Evolutionary conservation across 495 filamentous ascomycete species (phyloP), one percentile per base, ranked within the genome.

Genomic region (Podospora conica): DNA sequence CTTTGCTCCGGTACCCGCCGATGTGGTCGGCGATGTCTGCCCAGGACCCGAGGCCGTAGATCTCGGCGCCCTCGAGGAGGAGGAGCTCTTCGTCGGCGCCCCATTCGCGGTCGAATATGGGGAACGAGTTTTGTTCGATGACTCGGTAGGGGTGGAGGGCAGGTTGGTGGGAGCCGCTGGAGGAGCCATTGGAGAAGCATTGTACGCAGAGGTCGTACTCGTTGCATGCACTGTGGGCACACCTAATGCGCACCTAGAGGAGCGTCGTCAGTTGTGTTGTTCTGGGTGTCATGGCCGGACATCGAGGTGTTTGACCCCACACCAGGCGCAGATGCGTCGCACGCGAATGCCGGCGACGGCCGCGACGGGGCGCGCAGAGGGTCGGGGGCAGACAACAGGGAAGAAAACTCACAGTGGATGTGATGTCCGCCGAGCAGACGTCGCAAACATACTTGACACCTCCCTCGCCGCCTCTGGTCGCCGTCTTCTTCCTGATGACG

Each of bases 1-100:
- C 94, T 75, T 96, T 99, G 65, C 85, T 87, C 55, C 95, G 88
- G 70, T 90, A 97, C 20, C 95, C 95, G 18, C 95, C 95, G 65
- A 99, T 97, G 74, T 99, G 95, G 72, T 99, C 93, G 33, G 95
- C 93, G 61, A 99, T 93, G 73, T 99, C 95, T 22, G 92, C 92
- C 95, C 95, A 99, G 6, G 93, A 97, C 8, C 95, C 95, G 57
- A 99, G 80, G 0, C 95, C 95, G 74, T 99, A 99, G 65, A 91
- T 96, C 75, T 99, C 96, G n/a, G 92, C 91, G 18, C 95, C 95
- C 77, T 99, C 96, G 23, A 99, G 79, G 53, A 99, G 80, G 9
- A 97, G 78, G 18, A 97, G 79, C 77, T 99, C 95, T 74, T 99
- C 95, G 74, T 99, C 95, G 7, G 95, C 95, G 54, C 95, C 95